Evolutionary conservation across 1,284 basidiomycete species (phyloP).

Genomic region (Vanrija humicola): DNA sequence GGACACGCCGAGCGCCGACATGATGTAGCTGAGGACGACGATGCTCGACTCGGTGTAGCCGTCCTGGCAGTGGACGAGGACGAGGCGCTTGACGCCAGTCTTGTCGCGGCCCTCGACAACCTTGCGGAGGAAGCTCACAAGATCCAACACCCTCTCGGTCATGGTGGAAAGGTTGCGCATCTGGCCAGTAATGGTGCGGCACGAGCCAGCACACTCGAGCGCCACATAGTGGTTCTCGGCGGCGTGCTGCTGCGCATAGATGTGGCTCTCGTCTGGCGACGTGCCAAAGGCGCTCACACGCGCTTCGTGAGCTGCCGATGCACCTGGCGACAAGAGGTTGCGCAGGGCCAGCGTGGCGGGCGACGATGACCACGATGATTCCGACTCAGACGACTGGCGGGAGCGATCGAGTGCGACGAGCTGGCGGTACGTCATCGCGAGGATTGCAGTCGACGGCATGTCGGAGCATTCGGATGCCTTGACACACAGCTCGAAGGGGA

Average conservation of each 20-base stretch:
- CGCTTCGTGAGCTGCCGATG: conserved; percentile 12
- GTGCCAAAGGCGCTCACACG: conserved; percentile 7
- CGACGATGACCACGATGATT: conserved; percentile 30
- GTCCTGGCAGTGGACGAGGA: conserved; percentile 51
- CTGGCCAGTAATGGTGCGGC: conserved; percentile 41
- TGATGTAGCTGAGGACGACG: conserved; percentile 79
- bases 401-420: conserved; percentile 32
- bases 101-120: conserved; percentile 40
- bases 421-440: conserved; percentile 27
- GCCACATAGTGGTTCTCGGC: conserved; percentile 36
- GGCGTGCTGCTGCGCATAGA: conserved; percentile 16
- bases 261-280: conserved; percentile 16
- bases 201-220: conserved; percentile 43
- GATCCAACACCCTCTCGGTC: conserved; percentile 42
- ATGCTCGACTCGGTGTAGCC: conserved; percentile 79
- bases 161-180: conserved; percentile 37
- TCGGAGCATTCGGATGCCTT: conserved; percentile 47
- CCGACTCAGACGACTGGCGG: conserved; percentile 13
- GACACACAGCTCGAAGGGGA: conserved; percentile 43
- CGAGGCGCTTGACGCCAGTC: conserved; percentile 28
- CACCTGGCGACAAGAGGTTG: conserved; percentile 36
- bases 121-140: conserved; percentile 43
- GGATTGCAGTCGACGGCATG: conserved; percentile 33
- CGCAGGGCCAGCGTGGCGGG: conserved; percentile 44
- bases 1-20: conserved; percentile 65